Base-by-base conservation (phyloP, 2,329 filamentous ascomycete genomes). In the Trichoderma sp. region DNA sequence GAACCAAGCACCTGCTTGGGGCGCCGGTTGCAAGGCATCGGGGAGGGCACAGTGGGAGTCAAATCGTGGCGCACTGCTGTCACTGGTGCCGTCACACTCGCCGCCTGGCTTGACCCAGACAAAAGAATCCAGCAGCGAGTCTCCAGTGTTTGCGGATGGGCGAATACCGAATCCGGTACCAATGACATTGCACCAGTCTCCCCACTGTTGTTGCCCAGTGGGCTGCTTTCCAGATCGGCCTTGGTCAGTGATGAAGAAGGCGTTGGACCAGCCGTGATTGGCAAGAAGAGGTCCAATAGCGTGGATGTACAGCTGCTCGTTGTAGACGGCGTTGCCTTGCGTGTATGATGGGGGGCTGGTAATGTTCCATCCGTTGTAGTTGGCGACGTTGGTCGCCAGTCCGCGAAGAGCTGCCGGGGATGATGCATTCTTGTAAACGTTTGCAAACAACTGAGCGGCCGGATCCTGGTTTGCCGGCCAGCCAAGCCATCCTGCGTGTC, bases 401-500 rank as follows among this genome's bases (percentile, higher is more conserved):
- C 58, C 58, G 26, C 58, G 58, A 28, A 61, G 45, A 14, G 58
- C 45, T n/a, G 9, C 10, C 7, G 58, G 58, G 9, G 58, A 61
- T 12, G 58, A 61, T 19, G 58, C 58, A 10, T 61, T 61, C n/a
- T 61, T 61, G 47, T 43, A 61, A 7, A 61, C 58, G 3, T 50
- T 41, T 50, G 58, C 58, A 12, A 61, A 61, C 17, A 61, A 21
- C 26, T 61, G 58, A 19, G 58, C 58, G 3, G 58, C 58, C 9
- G 58, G 58, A 5, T 61, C 39, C 26, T 61, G 58, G 3, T 51
- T 51, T 19, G 58, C 58, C 14, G 58, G 58, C 58, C 58, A 61
- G 7, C 58, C 58, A 61, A 61, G 58, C 58, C 58, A 61, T 30
- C 58, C 58, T 4, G 58, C 58, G 26, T 61, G 58, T 17, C 58